Conservation (phyloP, 1,139 yeast species). For the Pichia sp. region DNA sequence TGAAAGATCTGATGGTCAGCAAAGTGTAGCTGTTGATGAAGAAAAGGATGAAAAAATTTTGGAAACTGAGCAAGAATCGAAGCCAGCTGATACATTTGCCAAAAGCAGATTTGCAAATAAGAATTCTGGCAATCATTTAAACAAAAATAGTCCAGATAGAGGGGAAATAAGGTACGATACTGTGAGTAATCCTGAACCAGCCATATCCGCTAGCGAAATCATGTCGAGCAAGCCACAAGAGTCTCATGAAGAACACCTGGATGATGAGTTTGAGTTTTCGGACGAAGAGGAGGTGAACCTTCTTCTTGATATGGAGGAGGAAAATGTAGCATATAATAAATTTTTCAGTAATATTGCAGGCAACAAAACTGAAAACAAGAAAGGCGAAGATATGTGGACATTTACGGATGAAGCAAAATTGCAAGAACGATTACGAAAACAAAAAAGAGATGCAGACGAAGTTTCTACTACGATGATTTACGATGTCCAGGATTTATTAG, state of each 20-base stretch:
- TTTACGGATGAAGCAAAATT: conserved; percentile 52
- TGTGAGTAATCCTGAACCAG: too few relatives aligned
- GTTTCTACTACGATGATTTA: conserved; percentile 81
- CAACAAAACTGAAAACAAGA: conserved; percentile 34
- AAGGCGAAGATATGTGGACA: conserved; percentile 30
- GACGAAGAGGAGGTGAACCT: conserved; percentile 74
- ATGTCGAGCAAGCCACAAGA: neutral
- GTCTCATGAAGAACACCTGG: neutral
- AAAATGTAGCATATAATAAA: conserved; percentile 65
- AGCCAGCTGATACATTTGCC: too few relatives aligned
- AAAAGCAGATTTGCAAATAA: too few relatives aligned
- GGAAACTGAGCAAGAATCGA: neutral
- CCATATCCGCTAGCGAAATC: neutral
- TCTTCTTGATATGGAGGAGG: conserved; percentile 57
- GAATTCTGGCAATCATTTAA: too few relatives aligned
- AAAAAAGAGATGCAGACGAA: conserved; percentile 84
- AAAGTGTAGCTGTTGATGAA: too few relatives aligned
- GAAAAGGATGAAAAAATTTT: too few relatives aligned
- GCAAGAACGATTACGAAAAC: conserved; percentile 58
- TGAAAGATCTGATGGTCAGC: too few relatives aligned
- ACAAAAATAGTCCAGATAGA: too few relatives aligned
- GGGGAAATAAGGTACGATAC: too few relatives aligned
- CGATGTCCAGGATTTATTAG: conserved; percentile 84
- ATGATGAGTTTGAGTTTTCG: conserved; percentile 60
- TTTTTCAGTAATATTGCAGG: conserved; percentile 39